Evolutionary conservation across 2,329 filamentous ascomycete genomes (phyloP).

Genomic region (Trichophyton equinum): DNA sequence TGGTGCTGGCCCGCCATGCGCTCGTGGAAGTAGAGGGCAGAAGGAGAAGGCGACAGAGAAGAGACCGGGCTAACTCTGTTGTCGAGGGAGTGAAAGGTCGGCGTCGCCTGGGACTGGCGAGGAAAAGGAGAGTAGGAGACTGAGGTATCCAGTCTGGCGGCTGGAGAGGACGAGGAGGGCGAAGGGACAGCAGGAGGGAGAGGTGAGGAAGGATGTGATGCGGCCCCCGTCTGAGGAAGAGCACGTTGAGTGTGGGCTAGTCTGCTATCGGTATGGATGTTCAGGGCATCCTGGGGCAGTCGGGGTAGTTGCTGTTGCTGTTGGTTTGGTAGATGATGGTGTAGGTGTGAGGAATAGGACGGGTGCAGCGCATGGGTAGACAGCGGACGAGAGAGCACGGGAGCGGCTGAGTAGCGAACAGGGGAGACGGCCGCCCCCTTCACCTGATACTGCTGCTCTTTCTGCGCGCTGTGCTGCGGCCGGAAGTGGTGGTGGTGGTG

Average conservation of each 20-base stretch:
- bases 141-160: not conserved
- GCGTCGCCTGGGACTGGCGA: not conserved
- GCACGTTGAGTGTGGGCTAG: slow-evolving; percentile 1
- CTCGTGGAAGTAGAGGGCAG: slow-evolving; percentile 1
- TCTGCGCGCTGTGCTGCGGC: not conserved
- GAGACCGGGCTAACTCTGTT: not conserved
- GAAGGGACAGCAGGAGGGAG: not conserved
- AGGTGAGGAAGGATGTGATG: not conserved
- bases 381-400: slow-evolving; percentile 1
- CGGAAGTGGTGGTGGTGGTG: not conserved
- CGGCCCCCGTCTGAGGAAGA: slow-evolving; percentile 1
- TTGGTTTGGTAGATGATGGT: not conserved
- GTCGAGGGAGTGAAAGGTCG: not conserved
- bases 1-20: slow-evolving; percentile 2
- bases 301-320: not conserved
- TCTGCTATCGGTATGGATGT: slow-evolving; percentile 3
- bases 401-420: slow-evolving; percentile 3
- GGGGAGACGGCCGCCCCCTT: not conserved
- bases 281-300: slow-evolving; percentile 3
- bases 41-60: not conserved
- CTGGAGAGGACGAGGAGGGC: not conserved
- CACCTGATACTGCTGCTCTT: not conserved
- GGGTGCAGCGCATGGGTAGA: slow-evolving; percentile 1
- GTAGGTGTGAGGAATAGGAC: not conserved
- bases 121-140: not conserved